Evolutionary conservation across 2,329 filamentous ascomycete genomes (phyloP).

Genomic region (Colletotrichum horii): DNA sequence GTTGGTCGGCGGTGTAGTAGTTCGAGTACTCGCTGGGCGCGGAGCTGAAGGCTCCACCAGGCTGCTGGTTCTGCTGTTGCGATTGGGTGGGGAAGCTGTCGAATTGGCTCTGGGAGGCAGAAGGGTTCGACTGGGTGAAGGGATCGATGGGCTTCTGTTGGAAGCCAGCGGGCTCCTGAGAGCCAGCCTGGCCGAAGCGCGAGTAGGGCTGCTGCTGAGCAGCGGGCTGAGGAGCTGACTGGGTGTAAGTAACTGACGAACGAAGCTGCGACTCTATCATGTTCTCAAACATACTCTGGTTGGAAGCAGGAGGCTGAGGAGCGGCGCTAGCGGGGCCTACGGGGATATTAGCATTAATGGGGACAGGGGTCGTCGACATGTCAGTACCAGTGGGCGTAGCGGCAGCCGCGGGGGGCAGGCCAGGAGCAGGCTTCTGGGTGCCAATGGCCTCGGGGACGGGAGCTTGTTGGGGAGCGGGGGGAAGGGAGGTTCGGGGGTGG

Average conservation of each 20-base stretch:
- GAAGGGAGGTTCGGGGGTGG: constrained; percentile 84
- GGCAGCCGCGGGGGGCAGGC: constrained; percentile 41
- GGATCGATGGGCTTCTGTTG: constrained; percentile 86
- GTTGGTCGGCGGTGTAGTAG: constrained; percentile 82
- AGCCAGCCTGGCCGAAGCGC: constrained; percentile 68
- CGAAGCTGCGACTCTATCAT: constrained; percentile 33
- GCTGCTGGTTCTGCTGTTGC: constrained; percentile 60
- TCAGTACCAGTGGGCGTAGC: constrained; percentile 38
- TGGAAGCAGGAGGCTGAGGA: constrained; percentile 27
- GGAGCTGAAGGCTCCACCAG: constrained; percentile 72
- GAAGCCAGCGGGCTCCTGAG: constrained; percentile 65
- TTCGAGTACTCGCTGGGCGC: constrained; percentile 81
- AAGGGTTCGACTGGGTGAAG: constrained; percentile 75
- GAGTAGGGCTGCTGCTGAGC: constrained; percentile 70
- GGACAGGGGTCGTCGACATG: constrained; percentile 24
- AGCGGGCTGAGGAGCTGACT: constrained; percentile 49
- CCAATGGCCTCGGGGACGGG: constrained; percentile 60
- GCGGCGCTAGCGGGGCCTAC: constrained; percentile 32
- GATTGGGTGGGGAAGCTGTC: constrained; percentile 63
- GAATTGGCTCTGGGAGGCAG: constrained; percentile 57
- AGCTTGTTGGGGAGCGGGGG: constrained; percentile 68
- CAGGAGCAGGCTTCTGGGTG: constrained; percentile 58
- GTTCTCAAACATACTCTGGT: constrained; percentile 39
- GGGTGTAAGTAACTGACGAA: not conserved
- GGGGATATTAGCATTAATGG: not conserved